A percentile compares a stretch with the other conserved stretches of the same genome.
Conservation (phyloP, 768 basidiomycete genomes). For the Chalciporus chontae region DNA sequence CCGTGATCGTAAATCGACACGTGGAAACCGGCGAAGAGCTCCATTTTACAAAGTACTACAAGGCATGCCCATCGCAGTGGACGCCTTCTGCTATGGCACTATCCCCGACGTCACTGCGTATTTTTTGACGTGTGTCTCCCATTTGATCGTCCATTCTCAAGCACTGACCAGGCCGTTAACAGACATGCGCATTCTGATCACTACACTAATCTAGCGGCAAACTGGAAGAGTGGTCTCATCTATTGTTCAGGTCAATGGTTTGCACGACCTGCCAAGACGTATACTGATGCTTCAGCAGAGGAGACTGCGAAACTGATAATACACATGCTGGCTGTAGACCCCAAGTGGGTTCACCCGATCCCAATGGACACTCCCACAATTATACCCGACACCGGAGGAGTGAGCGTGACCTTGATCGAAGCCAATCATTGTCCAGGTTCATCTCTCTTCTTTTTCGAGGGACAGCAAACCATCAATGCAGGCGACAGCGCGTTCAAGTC, state of each 20-base stretch:
- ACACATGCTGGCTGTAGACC: constrained; percentile 87
- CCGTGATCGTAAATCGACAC: constrained; percentile 42
- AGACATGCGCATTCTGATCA: constrained; percentile 98
- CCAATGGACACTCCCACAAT: constrained; percentile 73
- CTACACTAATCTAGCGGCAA: constrained; percentile 86
- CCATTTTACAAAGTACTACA: constrained; percentile 96
- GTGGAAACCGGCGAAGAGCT: constrained; percentile 62
- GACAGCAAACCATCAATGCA: constrained; percentile 82
- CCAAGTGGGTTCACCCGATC: constrained; percentile 84
- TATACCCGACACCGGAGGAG: constrained; percentile 81
- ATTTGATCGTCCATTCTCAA: background rate
- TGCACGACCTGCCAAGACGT: background rate
- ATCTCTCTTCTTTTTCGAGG: constrained; percentile 91
- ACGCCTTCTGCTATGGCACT: constrained; percentile 91
- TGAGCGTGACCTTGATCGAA: constrained; percentile 90
- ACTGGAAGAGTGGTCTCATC: constrained; percentile 89
- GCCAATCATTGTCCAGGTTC: constrained; percentile 99
- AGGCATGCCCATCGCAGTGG: constrained; percentile 98
- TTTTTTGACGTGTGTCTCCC: constrained; percentile 68
- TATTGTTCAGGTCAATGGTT: constrained; percentile 72
- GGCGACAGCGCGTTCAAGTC: constrained; percentile 81
- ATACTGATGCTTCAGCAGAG: constrained; percentile 33
- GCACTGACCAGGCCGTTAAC: constrained; percentile 10
- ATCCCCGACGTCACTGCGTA: constrained; percentile 90
- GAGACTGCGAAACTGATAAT: constrained; percentile 89